Evolutionary conservation across 805 yeast species (phyloP).

Genomic region (Scheffersomyces ergatensis): DNA sequence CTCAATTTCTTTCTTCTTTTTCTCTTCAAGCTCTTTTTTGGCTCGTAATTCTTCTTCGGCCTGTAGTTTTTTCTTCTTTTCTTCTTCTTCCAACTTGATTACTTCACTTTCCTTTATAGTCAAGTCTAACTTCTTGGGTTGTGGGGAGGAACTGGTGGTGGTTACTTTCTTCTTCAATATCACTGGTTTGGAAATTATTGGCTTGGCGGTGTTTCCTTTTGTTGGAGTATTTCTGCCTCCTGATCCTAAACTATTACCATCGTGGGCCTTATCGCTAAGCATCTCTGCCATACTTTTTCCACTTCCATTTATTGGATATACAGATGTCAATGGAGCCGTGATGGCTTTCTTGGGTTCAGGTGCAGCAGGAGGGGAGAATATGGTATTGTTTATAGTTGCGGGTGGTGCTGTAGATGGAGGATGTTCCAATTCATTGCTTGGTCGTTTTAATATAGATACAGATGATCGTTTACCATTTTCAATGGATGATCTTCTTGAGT

Average conservation of each 20-base stretch:
- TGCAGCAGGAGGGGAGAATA: slow-evolving; percentile 1
- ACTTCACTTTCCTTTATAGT: slow-evolving; percentile 11
- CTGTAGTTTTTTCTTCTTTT: not conserved
- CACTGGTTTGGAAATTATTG: slow-evolving; percentile 26
- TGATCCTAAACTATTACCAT: slow-evolving; percentile 4
- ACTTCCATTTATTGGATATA: slow-evolving; percentile 12
- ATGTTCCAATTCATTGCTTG: not conserved
- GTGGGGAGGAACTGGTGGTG: slow-evolving; percentile 6
- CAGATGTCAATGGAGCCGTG: slow-evolving; percentile 13
- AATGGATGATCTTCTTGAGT: not conserved
- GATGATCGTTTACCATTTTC: slow-evolving; percentile 10
- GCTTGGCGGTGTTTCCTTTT: slow-evolving; percentile 20
- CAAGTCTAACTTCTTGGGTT: slow-evolving; percentile 7
- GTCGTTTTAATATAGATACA: slow-evolving; percentile 17
- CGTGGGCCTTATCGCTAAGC: slow-evolving; percentile 21
- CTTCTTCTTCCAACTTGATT: slow-evolving; percentile 4
- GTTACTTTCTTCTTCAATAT: slow-evolving; percentile 35
- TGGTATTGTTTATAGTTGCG: not conserved
- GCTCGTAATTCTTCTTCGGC: not conserved
- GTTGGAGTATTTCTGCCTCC: slow-evolving; percentile 14
- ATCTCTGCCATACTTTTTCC: slow-evolving; percentile 39
- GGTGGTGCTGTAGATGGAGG: not conserved
- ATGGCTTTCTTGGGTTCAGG: slow-evolving; percentile 3
- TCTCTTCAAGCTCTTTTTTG: not conserved
- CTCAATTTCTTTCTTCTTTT: not conserved